Base-by-base conservation (phyloP, 176 grass and related monocot genomes). In the Carex kokanica region DNA sequence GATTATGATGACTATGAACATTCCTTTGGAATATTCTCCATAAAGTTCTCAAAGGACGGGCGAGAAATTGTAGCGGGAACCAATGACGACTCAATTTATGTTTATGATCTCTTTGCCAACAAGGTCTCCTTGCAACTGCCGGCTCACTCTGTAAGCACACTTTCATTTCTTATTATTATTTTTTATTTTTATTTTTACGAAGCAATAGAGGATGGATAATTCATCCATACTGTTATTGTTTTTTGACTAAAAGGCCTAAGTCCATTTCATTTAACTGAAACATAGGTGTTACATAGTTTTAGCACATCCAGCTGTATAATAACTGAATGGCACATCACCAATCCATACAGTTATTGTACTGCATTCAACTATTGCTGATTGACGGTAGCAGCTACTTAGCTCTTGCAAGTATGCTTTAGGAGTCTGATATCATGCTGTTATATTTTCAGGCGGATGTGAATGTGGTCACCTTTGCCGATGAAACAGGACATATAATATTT, bases 1-100 rank as follows among this genome's bases (percentile, higher is more conserved):
- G 79, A 82, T 66, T 64, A 62, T 57, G 81, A 79, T n/a, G 83
- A 84, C 29, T 79, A 87, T 11, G 88, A 89, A 45, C 23, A 72
- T 27, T 57, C 69, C 29, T 93, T 94, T 47, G 91, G 86, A 66
- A 94, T 94, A 98, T 98, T 94, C 86, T 98, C 95, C 59, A 85
- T 94, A 36, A 94, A 98, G 68, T 98, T 94, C 87, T 98, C 95
- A 15, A 92, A 78, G 71, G 95, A 98, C 86, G 95, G 92, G 60
- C 82, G 70, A 84, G 95, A 98, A 82, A n/a, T 98, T 67, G 89
- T 98, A 85, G 89, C 93, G 52, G 95, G 95, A 54, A 94, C 90
- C 24, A 94, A 86, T 25, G 83, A 88, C 56, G 78, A 75, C 1
- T 94, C 90, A 45, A 98, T 98, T 89, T 77, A 94, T 91, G 87